Conservation (phyloP, 2,329 filamentous ascomycete genomes). For the Sporothrix protearum region DNA sequence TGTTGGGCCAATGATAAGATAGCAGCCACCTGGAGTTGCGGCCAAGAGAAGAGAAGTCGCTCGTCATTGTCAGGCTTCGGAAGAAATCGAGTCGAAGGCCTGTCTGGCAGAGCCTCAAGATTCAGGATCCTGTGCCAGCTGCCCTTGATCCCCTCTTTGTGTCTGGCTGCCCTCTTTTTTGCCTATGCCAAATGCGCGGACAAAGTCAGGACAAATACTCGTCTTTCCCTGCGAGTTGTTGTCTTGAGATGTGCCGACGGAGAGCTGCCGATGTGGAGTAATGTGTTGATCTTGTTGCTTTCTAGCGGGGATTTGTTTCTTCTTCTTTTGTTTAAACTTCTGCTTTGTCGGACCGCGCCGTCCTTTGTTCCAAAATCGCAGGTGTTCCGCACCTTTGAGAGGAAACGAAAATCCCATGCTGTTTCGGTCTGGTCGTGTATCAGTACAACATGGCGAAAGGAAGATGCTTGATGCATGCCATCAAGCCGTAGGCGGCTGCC, state of each 20-base stretch:
- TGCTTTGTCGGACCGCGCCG: neutral
- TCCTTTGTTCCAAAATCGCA: neutral
- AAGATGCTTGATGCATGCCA: neutral
- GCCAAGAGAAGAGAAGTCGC: neutral
- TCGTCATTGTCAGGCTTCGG: neutral
- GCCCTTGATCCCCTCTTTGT: neutral
- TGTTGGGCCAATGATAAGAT: neutral
- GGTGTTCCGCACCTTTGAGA: neutral
- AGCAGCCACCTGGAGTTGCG: neutral
- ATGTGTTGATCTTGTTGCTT: neutral
- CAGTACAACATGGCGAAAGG: neutral
- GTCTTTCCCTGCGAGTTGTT: neutral
- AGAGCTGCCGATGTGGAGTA: neutral
- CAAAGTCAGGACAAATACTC: neutral
- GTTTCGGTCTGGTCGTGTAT: neutral
- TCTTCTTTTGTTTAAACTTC: neutral
- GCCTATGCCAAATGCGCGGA: neutral
- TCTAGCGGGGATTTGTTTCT: no score
- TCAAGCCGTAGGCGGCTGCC: neutral
- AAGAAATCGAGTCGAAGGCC: neutral
- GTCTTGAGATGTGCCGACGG: neutral
- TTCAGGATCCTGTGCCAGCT: neutral
- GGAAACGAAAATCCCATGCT: neutral
- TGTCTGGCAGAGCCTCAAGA: neutral
- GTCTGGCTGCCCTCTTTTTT: neutral